Percentiles rank a stretch among this genome's conserved stretches.
phyloP scores from a whole-genome alignment of 805 yeast genomes.

The Lipomyces yamanashiensis region DNA sequence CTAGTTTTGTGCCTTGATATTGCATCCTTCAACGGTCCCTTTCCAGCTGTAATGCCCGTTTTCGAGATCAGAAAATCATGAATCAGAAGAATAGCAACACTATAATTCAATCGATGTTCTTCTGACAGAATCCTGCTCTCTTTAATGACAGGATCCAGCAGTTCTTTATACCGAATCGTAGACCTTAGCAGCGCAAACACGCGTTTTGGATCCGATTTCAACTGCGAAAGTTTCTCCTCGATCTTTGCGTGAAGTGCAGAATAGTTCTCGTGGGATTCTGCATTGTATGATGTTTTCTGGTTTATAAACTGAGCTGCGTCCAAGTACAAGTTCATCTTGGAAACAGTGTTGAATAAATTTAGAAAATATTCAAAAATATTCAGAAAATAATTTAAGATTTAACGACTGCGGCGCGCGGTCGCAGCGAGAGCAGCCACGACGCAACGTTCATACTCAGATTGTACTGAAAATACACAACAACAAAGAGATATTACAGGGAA shows the following conservation, averaged over 20 bases:
- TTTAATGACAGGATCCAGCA: conserved; percentile 61
- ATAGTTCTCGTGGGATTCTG: conserved; percentile 11
- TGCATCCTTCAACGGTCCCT: conserved; percentile 82
- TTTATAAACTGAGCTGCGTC: conserved; percentile 34
- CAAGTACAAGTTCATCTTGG: conserved; percentile 35
- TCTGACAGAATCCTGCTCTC: conserved; percentile 51
- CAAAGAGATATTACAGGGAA: too few species aligned
- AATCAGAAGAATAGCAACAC: conserved; percentile 65
- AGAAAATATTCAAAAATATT: background rate
- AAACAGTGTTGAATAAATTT: background rate
- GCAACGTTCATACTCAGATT: too few species aligned
- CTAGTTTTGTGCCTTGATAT: conserved; percentile 79
- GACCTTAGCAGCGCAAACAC: conserved; percentile 82
- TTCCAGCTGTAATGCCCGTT: conserved; percentile 85
- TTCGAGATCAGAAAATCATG: conserved; percentile 81
- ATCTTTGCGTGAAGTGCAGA: conserved; percentile 13
- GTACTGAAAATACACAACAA: too few species aligned
- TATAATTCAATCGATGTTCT: conserved; percentile 52
- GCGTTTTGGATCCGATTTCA: conserved; percentile 78
- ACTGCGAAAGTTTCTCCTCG: background rate
- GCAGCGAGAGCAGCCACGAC: too few species aligned
- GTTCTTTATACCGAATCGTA: conserved; percentile 71
- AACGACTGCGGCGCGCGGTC: background rate
- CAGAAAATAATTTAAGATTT: background rate
- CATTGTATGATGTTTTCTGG: conserved; percentile 17